These are phyloP conservation scores for Phytophthora lateralis DNA, from an alignment of 352 stramenopile genomes.

Conservation along the genomic window DNA sequence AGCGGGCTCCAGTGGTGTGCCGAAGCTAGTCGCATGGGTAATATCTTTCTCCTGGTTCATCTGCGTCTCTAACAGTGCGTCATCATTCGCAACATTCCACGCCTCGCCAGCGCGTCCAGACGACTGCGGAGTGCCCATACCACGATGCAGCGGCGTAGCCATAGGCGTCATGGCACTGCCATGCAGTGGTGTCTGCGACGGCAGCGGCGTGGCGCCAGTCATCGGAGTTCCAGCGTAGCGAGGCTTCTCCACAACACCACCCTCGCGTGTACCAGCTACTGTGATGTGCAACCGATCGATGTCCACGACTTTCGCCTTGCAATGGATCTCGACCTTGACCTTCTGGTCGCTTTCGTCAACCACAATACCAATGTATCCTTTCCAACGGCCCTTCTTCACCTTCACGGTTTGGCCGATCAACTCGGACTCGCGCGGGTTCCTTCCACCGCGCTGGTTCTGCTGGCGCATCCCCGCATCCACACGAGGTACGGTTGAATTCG, in stretches of 20 bases:
- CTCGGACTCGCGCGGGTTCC: constrained; percentile 74
- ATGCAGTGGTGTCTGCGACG: constrained; percentile 84
- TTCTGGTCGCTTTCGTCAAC: constrained; percentile 90
- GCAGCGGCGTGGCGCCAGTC: constrained; percentile 77
- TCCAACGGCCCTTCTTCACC: constrained; percentile 92
- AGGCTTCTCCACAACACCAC: constrained; percentile 74
- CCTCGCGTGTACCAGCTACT: constrained; percentile 78
- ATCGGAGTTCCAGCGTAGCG: constrained; percentile 79
- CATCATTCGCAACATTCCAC: constrained; percentile 90
- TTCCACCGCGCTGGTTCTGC: constrained; percentile 53
- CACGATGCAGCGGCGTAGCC: constrained; percentile 86
- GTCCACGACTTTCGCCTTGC: constrained; percentile 88
- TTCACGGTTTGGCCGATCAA: constrained; percentile 90
- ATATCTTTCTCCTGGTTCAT: constrained; percentile 92
- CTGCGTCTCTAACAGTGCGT: constrained; percentile 83
- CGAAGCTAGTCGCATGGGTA: constrained; percentile 87
- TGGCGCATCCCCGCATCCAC: constrained; percentile 56
- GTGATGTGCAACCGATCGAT: constrained; percentile 83
- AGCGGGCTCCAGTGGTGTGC: constrained; percentile 78
- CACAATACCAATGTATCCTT: constrained; percentile 93
- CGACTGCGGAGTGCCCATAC: constrained; percentile 75
- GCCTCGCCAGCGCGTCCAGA: constrained; percentile 65
- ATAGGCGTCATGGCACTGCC: constrained; percentile 87
- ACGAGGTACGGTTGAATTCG: constrained; percentile 78
- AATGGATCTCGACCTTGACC: constrained; percentile 93